Evolutionary conservation across 169 alveolate genomes (phyloP), one percentile per base, ranked within the genome.

Genomic region (Plasmodium vinckei): DNA sequence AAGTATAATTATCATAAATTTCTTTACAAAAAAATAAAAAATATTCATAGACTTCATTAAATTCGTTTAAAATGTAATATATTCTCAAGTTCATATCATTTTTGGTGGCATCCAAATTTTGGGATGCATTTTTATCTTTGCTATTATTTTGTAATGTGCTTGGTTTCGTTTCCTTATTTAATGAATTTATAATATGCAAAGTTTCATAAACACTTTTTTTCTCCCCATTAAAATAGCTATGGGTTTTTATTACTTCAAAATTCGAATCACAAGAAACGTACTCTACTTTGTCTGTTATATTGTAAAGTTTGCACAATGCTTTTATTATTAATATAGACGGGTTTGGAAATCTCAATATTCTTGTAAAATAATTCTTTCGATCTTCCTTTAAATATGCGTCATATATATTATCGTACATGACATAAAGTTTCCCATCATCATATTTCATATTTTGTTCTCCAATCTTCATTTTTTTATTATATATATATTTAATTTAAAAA

Each of bases 201-300:
- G 90, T 65, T 70, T 82, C 90, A 49, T 82, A 82, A n/a, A 82
- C 33, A 59, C 90, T 39, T 64, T 53, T 82, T 68, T 82, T 61
- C 21, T 82, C 67, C 19, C 82, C 82, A 82, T 82, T 82, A 59
- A 54, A 47, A 65, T 82, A 82, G 51, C 71, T 46, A n/a, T 82
- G 72, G 9, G 82, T 49, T 19, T 51, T 82, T 65, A 67, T 23
- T 54, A 82, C 49, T 68, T 70, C 64, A 70, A 39, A 71, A 42
- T 7, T 57, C 46, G 63, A 82, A 12, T 64, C 56, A 25, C 72
- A 71, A n/a, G 90, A 59, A 46, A 82, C 39, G 19, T 61, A 82
- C 44, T 82, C 84, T 57, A 82, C 44, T 46, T 46, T 68, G 49
- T 82, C 84, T 25, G 59, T 67, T 61, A 82, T 15, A 67, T 82